Evolutionary conservation across 192 early-diverging fungal genomes (phyloP).

Genomic region (Hyaloraphidium curvatum): DNA sequence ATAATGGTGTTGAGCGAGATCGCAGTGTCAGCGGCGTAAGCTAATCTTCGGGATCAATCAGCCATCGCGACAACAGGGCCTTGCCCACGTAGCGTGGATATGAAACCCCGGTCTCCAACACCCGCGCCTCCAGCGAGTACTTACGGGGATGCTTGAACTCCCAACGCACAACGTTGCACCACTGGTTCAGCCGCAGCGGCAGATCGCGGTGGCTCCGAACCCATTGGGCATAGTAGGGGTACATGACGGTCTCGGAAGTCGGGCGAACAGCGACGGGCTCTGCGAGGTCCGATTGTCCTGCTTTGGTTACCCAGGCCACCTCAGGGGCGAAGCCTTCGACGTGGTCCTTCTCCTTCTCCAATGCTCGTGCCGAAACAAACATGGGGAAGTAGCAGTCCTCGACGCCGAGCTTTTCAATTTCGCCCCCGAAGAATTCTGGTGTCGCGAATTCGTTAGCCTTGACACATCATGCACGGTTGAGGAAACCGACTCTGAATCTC

Average conservation of each 20-base stretch:
- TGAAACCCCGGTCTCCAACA: too few relatives aligned
- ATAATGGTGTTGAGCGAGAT: not conserved
- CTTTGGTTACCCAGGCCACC: constrained; percentile 99
- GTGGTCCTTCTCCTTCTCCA: constrained; percentile 97
- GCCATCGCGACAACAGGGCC: too few relatives aligned
- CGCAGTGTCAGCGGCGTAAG: not conserved
- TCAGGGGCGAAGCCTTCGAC: constrained; percentile 98
- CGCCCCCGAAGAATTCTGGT: constrained; percentile 70
- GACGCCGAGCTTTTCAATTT: constrained; percentile 80
- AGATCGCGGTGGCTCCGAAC: constrained; percentile 92
- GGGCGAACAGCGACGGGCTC: constrained; percentile 97
- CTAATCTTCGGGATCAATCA: too few relatives aligned
- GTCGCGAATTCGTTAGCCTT: not conserved
- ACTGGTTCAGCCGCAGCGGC: constrained; percentile 93
- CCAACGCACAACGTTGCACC: constrained; percentile 99
- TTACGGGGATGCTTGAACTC: constrained; percentile 98
- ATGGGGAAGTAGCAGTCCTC: constrained; percentile 99
- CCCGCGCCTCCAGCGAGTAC: too few relatives aligned
- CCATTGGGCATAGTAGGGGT: constrained; percentile 97
- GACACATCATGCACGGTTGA: not conserved
- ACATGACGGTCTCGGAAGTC: constrained; percentile 99
- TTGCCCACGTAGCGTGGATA: too few relatives aligned
- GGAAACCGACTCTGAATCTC: constrained; percentile 58
- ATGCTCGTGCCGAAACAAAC: constrained; percentile 75
- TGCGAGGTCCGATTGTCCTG: constrained; percentile 74